A percentile compares a stretch with the other conserved stretches of the same genome.
phyloP scores from a whole-genome alignment of 148 eudicot species.

The Oxyria digyna region DNA sequence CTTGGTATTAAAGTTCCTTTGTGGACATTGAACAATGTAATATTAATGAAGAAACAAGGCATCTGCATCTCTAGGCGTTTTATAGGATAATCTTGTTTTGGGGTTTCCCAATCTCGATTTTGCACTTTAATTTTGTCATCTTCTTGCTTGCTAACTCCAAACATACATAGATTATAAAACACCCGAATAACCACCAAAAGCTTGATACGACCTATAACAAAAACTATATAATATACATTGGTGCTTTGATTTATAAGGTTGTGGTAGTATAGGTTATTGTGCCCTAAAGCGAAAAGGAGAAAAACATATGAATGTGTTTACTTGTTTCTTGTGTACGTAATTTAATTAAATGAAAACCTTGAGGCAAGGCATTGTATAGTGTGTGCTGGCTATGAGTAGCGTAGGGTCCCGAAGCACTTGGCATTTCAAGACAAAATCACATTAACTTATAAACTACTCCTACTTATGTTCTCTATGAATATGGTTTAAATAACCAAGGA shows the following conservation, averaged over 20 bases:
- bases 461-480: not conserved
- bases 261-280: not conserved
- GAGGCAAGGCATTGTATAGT: not conserved
- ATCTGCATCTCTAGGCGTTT: constrained; percentile 10
- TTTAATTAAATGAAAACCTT: not conserved
- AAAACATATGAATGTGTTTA: not conserved
- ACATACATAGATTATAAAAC: not conserved
- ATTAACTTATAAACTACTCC: not conserved
- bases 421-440: not conserved
- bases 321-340: not conserved
- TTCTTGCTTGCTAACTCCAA: not conserved
- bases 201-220: not conserved
- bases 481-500: too few species aligned
- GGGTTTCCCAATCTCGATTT: constrained; percentile 4
- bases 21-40: not conserved
- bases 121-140: constrained; percentile 4
- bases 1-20: not conserved
- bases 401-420: constrained; percentile 3
- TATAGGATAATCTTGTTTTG: constrained; percentile 2
- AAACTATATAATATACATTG: not conserved
- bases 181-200: not conserved
- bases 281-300: not conserved
- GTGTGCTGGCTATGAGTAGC: constrained; percentile 2
- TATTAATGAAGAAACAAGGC: not conserved
- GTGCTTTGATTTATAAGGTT: not conserved